Evolutionary conservation across 495 filamentous ascomycete genomes (phyloP).

Genomic region (Parathielavia hyrcaniae): DNA sequence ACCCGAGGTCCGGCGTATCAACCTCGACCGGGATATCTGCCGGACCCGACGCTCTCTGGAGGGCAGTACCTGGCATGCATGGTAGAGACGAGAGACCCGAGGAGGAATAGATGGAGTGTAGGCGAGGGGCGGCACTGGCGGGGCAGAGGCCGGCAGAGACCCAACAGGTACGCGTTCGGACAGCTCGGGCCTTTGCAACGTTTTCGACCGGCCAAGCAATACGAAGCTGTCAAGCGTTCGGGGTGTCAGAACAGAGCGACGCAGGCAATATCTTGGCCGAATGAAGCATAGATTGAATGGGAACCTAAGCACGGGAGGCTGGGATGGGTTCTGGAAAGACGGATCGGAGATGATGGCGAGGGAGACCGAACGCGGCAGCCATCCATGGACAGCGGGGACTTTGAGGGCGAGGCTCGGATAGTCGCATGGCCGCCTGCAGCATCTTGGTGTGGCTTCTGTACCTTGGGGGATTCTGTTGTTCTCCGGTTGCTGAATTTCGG

Average conservation of each 20-base stretch:
- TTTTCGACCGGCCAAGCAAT: conserved; percentile 20
- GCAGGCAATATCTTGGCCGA: conserved; percentile 35
- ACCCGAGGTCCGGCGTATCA: neutral
- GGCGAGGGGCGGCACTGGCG: conserved; percentile 9
- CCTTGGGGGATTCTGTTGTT: neutral
- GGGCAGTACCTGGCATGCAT: neutral
- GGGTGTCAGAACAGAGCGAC: conserved; percentile 21
- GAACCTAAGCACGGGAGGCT: conserved; percentile 11
- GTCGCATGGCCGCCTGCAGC: conserved; percentile 9
- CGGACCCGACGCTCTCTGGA: neutral
- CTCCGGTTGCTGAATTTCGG: conserved; percentile 10
- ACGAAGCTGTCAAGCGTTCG: conserved; percentile 5
- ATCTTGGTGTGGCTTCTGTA: conserved; percentile 7
- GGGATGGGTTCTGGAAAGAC: conserved; percentile 3
- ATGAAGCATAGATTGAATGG: conserved; percentile 28
- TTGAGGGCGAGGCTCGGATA: conserved; percentile 5
- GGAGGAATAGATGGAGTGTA: neutral
- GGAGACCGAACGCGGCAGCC: conserved; percentile 8
- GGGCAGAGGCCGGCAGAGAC: conserved; percentile 8
- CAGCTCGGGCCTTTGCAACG: neutral
- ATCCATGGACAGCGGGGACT: neutral
- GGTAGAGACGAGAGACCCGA: neutral
- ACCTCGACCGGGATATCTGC: neutral
- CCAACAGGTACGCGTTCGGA: neutral
- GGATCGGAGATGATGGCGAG: neutral